phyloP scores from a whole-genome alignment of 1,284 basidiomycete species.

The Ceratobasidium sp. region DNA sequence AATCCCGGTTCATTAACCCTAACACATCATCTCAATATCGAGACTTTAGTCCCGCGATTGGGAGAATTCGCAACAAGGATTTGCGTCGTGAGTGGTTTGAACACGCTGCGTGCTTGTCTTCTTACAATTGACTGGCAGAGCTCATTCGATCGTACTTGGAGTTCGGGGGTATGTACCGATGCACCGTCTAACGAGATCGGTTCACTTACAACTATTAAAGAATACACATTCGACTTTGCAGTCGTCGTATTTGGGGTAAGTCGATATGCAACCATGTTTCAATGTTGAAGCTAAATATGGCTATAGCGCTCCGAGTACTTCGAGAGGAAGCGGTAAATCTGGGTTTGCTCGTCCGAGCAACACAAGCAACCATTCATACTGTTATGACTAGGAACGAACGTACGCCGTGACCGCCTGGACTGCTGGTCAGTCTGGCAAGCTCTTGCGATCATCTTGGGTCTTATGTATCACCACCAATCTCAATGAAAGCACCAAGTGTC shows the following conservation, averaged over 20 bases:
- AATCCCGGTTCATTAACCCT: neutral
- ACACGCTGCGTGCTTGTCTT: slow-evolving; percentile 21
- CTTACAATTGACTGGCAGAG: slow-evolving; percentile 61
- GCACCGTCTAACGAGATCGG: neutral
- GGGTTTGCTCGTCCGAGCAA: neutral
- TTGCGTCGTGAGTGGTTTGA: slow-evolving; percentile 72
- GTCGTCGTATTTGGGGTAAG: slow-evolving; percentile 82
- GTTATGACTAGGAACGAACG: neutral
- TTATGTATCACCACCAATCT: slow-evolving; percentile 31
- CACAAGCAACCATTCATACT: neutral
- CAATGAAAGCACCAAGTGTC: slow-evolving; percentile 23
- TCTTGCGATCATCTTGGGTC: slow-evolving; percentile 11
- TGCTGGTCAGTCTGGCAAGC: slow-evolving; percentile 16
- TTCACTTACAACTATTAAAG: slow-evolving; percentile 52
- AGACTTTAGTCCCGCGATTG: slow-evolving; percentile 70
- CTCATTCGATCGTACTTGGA: slow-evolving; percentile 80
- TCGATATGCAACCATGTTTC: slow-evolving; percentile 49
- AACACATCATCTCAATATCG: slow-evolving; percentile 12
- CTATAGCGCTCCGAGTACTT: slow-evolving; percentile 78
- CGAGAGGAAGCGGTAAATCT: slow-evolving; percentile 66
- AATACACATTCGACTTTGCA: slow-evolving; percentile 85
- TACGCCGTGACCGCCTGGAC: slow-evolving; percentile 1
- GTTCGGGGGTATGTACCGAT: slow-evolving; percentile 64
- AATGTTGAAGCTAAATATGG: slow-evolving; percentile 47
- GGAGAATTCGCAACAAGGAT: slow-evolving; percentile 84